Base-by-base conservation (phyloP, 148 eudicot species). In the Amaranthus palmeri region DNA sequence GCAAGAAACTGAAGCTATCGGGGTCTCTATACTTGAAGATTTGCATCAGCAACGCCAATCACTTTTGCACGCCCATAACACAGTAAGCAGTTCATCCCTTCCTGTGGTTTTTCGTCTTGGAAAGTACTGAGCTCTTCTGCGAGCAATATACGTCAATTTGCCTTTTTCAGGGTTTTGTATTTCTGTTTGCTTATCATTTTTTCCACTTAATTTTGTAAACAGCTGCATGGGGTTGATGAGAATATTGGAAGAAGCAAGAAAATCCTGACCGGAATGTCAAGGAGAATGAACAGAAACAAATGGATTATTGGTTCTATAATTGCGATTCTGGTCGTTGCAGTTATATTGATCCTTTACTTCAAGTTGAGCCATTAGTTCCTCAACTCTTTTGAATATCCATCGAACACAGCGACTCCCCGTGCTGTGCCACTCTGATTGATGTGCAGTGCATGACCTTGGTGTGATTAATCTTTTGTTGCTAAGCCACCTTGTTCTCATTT, bases 221-320 rank as follows among this genome's bases (percentile, higher is more conserved):
- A 86, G 90, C 92, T 88, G 64, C 86, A 88, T 78, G 90, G 92
- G 36, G 92, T 88, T 75, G 92, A 88, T 43, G 92, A 88, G 53
- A 84, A 83, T 64, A 72, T 88, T 41, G 79, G 90, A 62, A 80
- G 84, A 77, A 88, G 87, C 84, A 83, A 83, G 83, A 86, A 84
- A 70, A 80, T 86, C 42, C 54, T 86, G 77, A 78, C 85, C 1
- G 74, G 72, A 17, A 88, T 88, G 83, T 86, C 90, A 14, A 83
- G 90, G 69, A 84, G 90, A 61, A 86, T 86, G 92, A 84, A 75
- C 85, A 76, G 77, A 70, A 86, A 86, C 70, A 88, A 83, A 73
- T 86, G 86, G 85, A 78, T 86, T 63, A 74, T 86, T 8, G 85
- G 90, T 49, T 45, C 78, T 13, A 79, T 88, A 10, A 78, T 88